Conservation (phyloP, 2,329 filamentous ascomycete species). For the Ascosphaera pollenicola region DNA sequence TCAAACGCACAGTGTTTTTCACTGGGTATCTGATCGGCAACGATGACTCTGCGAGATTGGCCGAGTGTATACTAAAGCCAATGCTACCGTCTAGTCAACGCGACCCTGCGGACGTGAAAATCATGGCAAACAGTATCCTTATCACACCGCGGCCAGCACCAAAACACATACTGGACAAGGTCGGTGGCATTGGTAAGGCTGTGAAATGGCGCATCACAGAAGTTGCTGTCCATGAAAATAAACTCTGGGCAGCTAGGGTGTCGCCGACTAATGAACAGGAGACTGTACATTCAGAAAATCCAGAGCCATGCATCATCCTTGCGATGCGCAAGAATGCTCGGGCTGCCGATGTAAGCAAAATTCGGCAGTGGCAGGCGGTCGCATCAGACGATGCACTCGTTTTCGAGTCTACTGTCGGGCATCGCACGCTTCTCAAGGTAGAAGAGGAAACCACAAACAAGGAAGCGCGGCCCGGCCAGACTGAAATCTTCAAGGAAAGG, state of each 20-base stretch:
- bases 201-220: constrained; percentile 68
- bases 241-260: constrained; percentile 69
- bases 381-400: constrained; percentile 45
- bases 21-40: constrained; percentile 71
- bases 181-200: constrained; percentile 68
- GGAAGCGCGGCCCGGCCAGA: constrained; percentile 8
- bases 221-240: constrained; percentile 52
- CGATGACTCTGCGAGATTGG: constrained; percentile 48
- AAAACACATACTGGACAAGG: constrained; percentile 50
- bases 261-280: constrained; percentile 46
- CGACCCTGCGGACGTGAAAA: constrained; percentile 47
- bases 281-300: constrained; percentile 57
- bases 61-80: constrained; percentile 35
- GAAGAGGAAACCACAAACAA: constrained; percentile 46
- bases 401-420: constrained; percentile 66
- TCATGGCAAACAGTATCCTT: constrained; percentile 73
- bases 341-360: constrained; percentile 59
- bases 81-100: constrained; percentile 38
- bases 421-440: constrained; percentile 65
- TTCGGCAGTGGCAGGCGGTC: constrained; percentile 65
- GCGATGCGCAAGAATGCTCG: constrained; percentile 54
- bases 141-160: constrained; percentile 64
- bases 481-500: too few relatives aligned
- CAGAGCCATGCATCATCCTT: constrained; percentile 58
- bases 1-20: constrained; percentile 77